Percentiles rank a stretch among this genome's conserved stretches.
Evolutionary conservation across 78 protist genomes (phyloP).

Genomic region (Thecamonas trahens): DNA sequence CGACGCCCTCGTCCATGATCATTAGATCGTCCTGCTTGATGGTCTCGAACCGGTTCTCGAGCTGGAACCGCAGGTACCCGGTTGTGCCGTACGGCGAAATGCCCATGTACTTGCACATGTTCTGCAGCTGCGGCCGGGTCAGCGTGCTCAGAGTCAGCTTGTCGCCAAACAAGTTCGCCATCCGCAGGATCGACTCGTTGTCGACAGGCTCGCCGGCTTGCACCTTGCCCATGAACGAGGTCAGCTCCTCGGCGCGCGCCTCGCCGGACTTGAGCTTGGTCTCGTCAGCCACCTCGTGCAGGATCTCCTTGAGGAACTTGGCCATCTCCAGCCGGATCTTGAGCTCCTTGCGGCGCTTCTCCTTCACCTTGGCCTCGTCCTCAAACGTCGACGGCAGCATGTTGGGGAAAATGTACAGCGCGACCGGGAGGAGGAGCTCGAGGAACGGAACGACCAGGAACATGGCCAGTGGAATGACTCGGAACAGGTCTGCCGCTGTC

Average conservation of each 20-base stretch:
- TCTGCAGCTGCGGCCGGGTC: background rate
- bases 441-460: slow-evolving; percentile 47
- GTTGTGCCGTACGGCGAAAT: background rate
- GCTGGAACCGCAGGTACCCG: background rate
- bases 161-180: background rate
- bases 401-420: slow-evolving; percentile 47
- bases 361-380: too few relatives aligned
- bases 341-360: background rate
- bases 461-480: slow-evolving; percentile 54
- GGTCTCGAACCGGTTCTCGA: background rate
- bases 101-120: background rate
- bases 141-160: background rate
- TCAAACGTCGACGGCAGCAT: slow-evolving; percentile 55
- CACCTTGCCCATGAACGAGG: background rate
- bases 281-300: slow-evolving; percentile 3
- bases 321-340: background rate
- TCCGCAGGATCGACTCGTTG: background rate
- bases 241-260: too few relatives aligned
- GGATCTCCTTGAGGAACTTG: background rate
- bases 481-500: slow-evolving; percentile 37
- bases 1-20: slow-evolving; percentile 15
- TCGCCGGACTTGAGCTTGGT: too few relatives aligned
- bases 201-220: background rate
- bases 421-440: slow-evolving; percentile 55
- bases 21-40: slow-evolving; percentile 2